Evolutionary conservation across 768 basidiomycete species (phyloP), one percentile per base, ranked within the genome.

Genomic region (Filobasidium floriforme): DNA sequence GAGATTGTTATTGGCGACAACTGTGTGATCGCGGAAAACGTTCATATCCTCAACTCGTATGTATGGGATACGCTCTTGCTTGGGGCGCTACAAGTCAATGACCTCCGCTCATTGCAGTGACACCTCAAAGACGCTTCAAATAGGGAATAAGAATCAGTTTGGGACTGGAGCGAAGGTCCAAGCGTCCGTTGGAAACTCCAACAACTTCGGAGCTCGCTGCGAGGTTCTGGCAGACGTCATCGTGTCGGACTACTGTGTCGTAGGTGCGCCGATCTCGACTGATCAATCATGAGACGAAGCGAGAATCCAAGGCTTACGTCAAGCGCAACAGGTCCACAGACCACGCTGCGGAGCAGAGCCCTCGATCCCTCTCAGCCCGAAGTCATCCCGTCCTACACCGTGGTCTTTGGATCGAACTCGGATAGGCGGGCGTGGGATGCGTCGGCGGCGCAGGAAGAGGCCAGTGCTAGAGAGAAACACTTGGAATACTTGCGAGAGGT

Each of bases 11-110:
- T 99, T 62, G 94, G 92, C 15, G 81, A 84, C 24, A 85, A 88
- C 61, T 92, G 90, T 74, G 89, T 97, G 72, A 85, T 98, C 65
- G 96, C 98, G 74, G 96, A 99, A 76, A 85, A 84, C 12, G 89
- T 85, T 6, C 87, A 96, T 72, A 85, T 99, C 68, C 88, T 96
- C 61, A 97, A 98, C 78, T 83, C 90, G 85, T 88, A n/a, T 18
- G 73, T 59, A 37, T 37, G 9, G 32, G 32, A 3, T 9, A 37
- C 4, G 32, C 32, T 37, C 32, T 37, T 9, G 9, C 32, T 37
- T 9, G 9, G 32, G 32, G 32, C 9, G 32, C 32, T 43, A 22
- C 18, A 43, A 19, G 10, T 10, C 32, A 40, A 1, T n/a, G 22
- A 41, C 37, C 49, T 44, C 26, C 29, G 60, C 63, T 46, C 32